Base-by-base conservation (phyloP, 176 grass and related monocot species). In the Saccharum spontaneum region DNA sequence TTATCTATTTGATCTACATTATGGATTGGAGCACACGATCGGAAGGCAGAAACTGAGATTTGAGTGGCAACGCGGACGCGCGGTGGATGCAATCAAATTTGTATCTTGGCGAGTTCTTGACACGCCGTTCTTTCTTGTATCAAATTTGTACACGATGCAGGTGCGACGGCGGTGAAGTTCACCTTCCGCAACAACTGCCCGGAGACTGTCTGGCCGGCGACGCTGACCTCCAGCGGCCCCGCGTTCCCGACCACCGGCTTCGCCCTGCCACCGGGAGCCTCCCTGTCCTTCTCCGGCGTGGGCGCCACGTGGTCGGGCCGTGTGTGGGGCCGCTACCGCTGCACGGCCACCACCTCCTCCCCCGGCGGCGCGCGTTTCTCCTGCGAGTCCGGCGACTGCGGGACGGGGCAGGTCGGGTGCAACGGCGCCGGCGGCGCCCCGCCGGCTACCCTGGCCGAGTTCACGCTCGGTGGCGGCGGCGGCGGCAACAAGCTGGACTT, bases 171-270 rank as follows among this genome's bases (percentile, higher is more conserved):
- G 1, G 82, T 69, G n/a, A 81, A 16, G 5, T 95, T 95, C 83
- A 92, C 82, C 46, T 84, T 95, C 59, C 72, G 17, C 44, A 95
- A 92, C 79, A 90, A 89, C 26, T 95, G 88, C 78, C n/a, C 65
- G 23, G 87, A 82, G 52, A 78, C 78, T 9, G 79, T 94, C 10
- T 94, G 90, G 87, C 93, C 90, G 1, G 90, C 82, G 38, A 34
- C 84, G 39, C 54, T 90, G 44, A 50, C 84, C 77, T 38, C 57
- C 5, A 54, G 15, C 1, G 48, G 39, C 6, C 48, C 77, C 0
- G 13, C 78, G 14, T 89, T 95, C 82, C 85, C 85, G 38, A 60
- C 41, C 22, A 90, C 90, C 11, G 90, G 93, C 37, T 92, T 95
- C 64, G 7, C 39, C 52, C 83, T 92, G 24, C 37, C 8, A 8